These are phyloP conservation scores for Verticillium tricorpus DNA, from an alignment of 2,329 filamentous ascomycete species.

Conservation along the genomic window DNA sequence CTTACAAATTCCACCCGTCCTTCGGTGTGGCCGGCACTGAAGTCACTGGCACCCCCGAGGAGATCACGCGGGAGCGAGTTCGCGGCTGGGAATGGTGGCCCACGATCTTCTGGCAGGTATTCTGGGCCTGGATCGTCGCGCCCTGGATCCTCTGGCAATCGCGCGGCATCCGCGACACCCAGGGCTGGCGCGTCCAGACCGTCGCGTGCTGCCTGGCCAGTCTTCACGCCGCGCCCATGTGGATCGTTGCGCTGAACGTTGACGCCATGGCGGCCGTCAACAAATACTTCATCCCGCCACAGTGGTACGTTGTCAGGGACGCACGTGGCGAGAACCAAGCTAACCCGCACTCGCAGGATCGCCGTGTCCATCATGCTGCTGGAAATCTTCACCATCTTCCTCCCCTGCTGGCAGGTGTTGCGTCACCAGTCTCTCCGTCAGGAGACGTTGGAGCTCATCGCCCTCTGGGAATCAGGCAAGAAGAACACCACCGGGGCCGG, in stretches of 20 bases:
- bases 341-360: constrained; percentile 32
- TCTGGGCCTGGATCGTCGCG: constrained; percentile 60
- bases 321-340: background rate
- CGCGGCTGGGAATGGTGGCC: constrained; percentile 67
- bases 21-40: constrained; percentile 60
- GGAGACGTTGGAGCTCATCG: constrained; percentile 45
- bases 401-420: constrained; percentile 55
- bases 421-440: constrained; percentile 38
- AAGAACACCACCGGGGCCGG: constrained; percentile 13
- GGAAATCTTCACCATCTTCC: constrained; percentile 59
- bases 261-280: constrained; percentile 49
- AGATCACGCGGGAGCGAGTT: constrained; percentile 39
- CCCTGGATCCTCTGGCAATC: constrained; percentile 59
- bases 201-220: constrained; percentile 46
- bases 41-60: constrained; percentile 48
- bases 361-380: constrained; percentile 57
- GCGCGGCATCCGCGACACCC: constrained; percentile 57
- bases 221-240: constrained; percentile 62
- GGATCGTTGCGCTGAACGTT: constrained; percentile 56
- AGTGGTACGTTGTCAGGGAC: constrained; percentile 45
- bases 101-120: constrained; percentile 59
- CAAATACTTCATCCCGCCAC: constrained; percentile 51
- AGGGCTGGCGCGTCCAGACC: constrained; percentile 63
- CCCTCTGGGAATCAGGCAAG: constrained; percentile 40
- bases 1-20: constrained; percentile 58